Base-by-base conservation (phyloP, 2,329 filamentous ascomycete species). In the Hortaea sp. region DNA sequence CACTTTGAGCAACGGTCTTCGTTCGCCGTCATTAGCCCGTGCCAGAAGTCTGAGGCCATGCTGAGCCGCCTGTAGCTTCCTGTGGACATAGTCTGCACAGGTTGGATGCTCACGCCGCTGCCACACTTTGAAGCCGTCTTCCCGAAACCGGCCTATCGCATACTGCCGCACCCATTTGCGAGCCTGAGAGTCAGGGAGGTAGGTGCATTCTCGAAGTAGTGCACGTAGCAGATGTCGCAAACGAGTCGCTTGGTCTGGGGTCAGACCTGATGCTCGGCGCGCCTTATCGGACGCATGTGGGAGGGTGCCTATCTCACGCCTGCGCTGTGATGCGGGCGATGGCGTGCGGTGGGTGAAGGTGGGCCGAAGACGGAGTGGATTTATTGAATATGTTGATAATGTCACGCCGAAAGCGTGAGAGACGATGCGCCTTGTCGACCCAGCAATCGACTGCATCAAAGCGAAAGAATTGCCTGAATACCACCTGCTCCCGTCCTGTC, bases 181-280 rank as follows among this genome's bases (percentile, higher is more conserved):
- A 35, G 77, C 75, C 48, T 69, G 62, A 1, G 73, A 68, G 56
- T 82, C 78, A 29, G 79, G 78, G 35, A 82, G 72, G 55, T 82
- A 82, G 46, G 73, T 71, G 51, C 70, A 71, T 64, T 81, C 74
- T 49, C 79, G 74, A 35, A 82, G 70, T 7, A 79, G 68, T 27
- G 72, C 68, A 42, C 79, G 75, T 52, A 78, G 68, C 40, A 79
- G 63, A 56, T 75, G 71, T 28, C 68, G 55, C 28, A 66, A 35
- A n/a, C 32, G 32, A 9, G n/a, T 35, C 32, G n/a, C 32, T 55
- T 44, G 54, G 27, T 44, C 42, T 6, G 41, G 47, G 20, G 29
- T 40, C 9, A n/a, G 10, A 20, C 32, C 7, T 35, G 32, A 35
- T 35, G 32, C 9, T 35, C 20, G 20, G 20, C 20, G 20, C 20